Conservation (phyloP, 768 basidiomycete species). For the Gymnopilus dilepis region DNA sequence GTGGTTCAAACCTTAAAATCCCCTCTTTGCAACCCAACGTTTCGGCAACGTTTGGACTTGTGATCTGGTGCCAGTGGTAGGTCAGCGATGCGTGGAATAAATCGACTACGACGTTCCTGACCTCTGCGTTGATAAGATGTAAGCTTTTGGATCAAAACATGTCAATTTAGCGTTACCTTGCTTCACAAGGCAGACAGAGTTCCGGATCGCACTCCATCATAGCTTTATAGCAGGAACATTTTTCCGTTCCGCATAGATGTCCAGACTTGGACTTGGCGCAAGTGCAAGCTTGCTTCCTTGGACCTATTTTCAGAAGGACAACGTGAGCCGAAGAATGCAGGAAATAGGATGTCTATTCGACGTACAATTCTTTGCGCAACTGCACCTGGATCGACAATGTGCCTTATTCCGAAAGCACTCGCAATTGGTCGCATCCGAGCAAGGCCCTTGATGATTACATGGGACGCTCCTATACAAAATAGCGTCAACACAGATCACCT, state of each 20-base stretch:
- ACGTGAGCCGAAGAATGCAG: background rate
- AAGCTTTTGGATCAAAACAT: too few relatives aligned
- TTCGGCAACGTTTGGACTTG: slow-evolving; percentile 43
- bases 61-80: too few relatives aligned
- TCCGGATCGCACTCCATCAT: slow-evolving; percentile 74
- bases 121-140: slow-evolving; percentile 32
- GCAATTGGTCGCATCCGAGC: slow-evolving; percentile 62
- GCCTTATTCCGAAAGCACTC: slow-evolving; percentile 53
- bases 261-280: slow-evolving; percentile 45
- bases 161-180: slow-evolving; percentile 52
- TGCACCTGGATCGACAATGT: slow-evolving; percentile 62
- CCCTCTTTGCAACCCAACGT: slow-evolving; percentile 54
- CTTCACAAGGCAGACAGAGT: slow-evolving; percentile 57
- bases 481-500: background rate
- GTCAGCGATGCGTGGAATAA: too few relatives aligned
- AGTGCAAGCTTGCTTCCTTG: slow-evolving; percentile 58
- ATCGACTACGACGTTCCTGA: too few relatives aligned
- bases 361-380: slow-evolving; percentile 57
- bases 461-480: background rate
- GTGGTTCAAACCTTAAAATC: slow-evolving; percentile 50
- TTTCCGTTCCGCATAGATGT: slow-evolving; percentile 40
- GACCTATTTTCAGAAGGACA: slow-evolving; percentile 43
- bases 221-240: slow-evolving; percentile 57
- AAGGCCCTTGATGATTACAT: slow-evolving; percentile 6
- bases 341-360: slow-evolving; percentile 11